Conservation (phyloP, 805 yeast species). For the Hyphopichia homilentoma region DNA sequence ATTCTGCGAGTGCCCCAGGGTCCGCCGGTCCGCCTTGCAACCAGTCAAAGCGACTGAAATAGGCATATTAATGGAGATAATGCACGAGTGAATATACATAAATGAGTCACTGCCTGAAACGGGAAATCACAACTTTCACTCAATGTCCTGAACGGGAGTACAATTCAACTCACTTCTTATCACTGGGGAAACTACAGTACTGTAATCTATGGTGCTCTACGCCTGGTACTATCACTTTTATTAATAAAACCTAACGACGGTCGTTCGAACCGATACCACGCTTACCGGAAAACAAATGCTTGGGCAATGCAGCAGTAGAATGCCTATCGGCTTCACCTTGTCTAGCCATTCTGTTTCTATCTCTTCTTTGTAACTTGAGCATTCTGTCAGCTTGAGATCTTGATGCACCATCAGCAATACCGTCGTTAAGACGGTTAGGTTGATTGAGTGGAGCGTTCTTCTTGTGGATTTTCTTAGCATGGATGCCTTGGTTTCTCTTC, state of each 20-base stretch:
- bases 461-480: constrained; percentile 40
- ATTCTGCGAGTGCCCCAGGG: too few relatives aligned
- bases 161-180: too few relatives aligned
- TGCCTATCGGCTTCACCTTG: constrained; percentile 97
- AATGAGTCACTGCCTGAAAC: too few relatives aligned
- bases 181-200: too few relatives aligned
- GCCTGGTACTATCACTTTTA: too few relatives aligned
- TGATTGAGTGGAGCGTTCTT: constrained; percentile 52
- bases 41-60: too few relatives aligned
- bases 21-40: too few relatives aligned
- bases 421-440: constrained; percentile 80
- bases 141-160: too few relatives aligned
- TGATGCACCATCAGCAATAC: constrained; percentile 75
- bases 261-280: constrained; percentile 93
- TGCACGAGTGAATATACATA: too few relatives aligned
- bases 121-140: too few relatives aligned
- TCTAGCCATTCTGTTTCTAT: constrained; percentile 86
- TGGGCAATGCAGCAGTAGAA: constrained; percentile 77
- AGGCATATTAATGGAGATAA: too few relatives aligned
- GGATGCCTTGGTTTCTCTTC: constrained; percentile 48
- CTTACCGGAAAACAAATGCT: constrained; percentile 94
- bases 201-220: too few relatives aligned
- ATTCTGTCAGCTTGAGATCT: constrained; percentile 84
- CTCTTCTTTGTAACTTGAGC: constrained; percentile 87
- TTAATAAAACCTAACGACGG: constrained; percentile 78